Conservation (phyloP, 768 basidiomycete species). For the Collybia mongolica region DNA sequence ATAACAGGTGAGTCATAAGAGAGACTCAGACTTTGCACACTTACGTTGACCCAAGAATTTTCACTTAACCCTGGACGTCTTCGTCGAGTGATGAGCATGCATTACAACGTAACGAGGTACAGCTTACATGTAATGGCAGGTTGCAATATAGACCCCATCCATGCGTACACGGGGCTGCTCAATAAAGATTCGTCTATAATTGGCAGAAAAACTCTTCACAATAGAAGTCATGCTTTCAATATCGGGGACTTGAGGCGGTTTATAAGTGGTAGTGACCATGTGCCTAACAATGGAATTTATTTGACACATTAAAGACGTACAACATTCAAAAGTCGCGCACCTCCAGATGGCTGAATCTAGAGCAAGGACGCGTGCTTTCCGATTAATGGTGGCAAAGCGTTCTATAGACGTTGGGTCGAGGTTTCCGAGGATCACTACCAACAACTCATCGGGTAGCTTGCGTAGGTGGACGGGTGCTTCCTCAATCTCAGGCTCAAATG, state of each 20-base stretch:
- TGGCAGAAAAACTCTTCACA: conserved; percentile 48
- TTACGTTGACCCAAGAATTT: conserved; percentile 83
- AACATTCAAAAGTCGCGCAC: conserved; percentile 33
- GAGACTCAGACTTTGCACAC: conserved; percentile 18
- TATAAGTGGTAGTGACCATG: conserved; percentile 65
- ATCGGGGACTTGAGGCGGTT: conserved; percentile 69
- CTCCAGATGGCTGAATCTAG: conserved; percentile 77
- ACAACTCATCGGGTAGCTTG: conserved; percentile 72
- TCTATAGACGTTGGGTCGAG: conserved; percentile 72
- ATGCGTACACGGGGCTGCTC: conserved; percentile 83
- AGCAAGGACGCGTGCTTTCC: conserved; percentile 72
- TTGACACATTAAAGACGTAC: neutral
- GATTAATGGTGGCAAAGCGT: conserved; percentile 70
- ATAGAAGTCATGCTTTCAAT: conserved; percentile 48
- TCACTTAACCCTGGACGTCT: conserved; percentile 80
- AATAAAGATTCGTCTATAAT: conserved; percentile 77
- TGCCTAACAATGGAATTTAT: conserved; percentile 38
- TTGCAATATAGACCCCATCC: conserved; percentile 90
- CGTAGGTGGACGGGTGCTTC: conserved; percentile 52
- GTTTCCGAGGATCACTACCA: conserved; percentile 63
- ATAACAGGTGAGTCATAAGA: conserved; percentile 7
- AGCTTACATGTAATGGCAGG: conserved; percentile 82
- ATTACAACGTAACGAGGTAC: too few relatives aligned
- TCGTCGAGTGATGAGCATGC: neutral
- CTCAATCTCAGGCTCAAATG: conserved; percentile 74